Base-by-base conservation (phyloP, 257 asterid species). In the Rehmannia glutinosa region DNA sequence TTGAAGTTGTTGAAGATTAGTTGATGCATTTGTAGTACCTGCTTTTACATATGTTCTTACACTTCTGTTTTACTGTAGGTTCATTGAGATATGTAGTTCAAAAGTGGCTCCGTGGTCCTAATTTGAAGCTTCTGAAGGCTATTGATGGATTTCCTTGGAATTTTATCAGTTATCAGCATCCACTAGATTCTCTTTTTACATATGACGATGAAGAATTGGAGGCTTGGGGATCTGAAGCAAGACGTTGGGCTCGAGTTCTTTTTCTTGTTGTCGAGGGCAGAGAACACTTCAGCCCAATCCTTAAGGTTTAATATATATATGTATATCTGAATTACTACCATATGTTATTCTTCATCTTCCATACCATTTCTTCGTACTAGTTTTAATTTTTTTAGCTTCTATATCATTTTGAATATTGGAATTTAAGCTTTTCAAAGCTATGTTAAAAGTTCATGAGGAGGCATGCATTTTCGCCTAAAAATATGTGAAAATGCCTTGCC, bases 181-280 rank as follows among this genome's bases (percentile, higher is more conserved):
- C 85, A 46, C 62, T 39, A 38, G 87, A 75, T 80, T 65, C 75
- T 56, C 27, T 28, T 69, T 45, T 73, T 66, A 77, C 84, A 61
- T 86, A 71, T 75, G 90, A 87, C n/a, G 98, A 90, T 66, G 98
- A 83, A 58, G 96, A 92, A 71, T 66, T 92, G 68, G 87, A 82
- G 71, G 80, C 89, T 38, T 92, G 98, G 98, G 84, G 62, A 69
- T 80, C 80, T 79, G 91, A 83, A 77, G 90, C 95, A 75, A 80
- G 74, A 63, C 85, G 96, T 64, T 92, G 98, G 98, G 87, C 86
- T 38, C 83, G 98, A 64, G 89, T 86, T 77, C 81, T 86, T 64
- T 92, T 92, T 74, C 89, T 92, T 64, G 78, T 80, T 35, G 76
- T 68, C 33, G 74, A 68, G 73, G 82, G 64, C 49, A 79, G 73